Conservation (phyloP, 768 basidiomycete genomes). For the Pseudohyphozyma bogoriensis region DNA sequence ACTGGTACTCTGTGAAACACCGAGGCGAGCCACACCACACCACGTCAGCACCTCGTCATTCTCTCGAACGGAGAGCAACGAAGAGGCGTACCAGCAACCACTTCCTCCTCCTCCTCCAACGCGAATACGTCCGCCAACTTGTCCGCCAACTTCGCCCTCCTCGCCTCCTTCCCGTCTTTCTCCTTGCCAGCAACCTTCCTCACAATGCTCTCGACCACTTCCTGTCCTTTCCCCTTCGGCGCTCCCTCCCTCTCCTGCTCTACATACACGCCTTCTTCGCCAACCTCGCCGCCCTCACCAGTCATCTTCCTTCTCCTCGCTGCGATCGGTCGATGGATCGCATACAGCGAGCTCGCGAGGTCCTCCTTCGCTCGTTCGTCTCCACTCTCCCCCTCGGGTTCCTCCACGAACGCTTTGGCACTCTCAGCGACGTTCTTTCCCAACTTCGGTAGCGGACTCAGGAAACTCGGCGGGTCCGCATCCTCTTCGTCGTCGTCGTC, state of each 20-base stretch:
- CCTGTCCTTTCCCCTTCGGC: background rate
- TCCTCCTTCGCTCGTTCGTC: constrained; percentile 3
- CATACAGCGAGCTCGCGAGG: constrained; percentile 8
- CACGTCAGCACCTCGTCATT: too few species aligned
- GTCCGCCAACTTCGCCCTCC: constrained; percentile 54
- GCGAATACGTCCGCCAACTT: constrained; percentile 85
- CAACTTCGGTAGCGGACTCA: too few species aligned
- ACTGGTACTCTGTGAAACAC: constrained; percentile 13
- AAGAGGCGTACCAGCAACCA: constrained; percentile 55
- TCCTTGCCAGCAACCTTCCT: too few species aligned
- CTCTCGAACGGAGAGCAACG: background rate
- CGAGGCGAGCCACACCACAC: background rate
- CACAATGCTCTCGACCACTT: background rate
- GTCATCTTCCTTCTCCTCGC: constrained; percentile 1
- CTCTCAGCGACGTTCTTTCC: too few species aligned
- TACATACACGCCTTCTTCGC: background rate
- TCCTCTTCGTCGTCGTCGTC: too few species aligned
- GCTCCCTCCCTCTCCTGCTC: background rate
- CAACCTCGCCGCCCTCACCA: constrained; percentile 4
- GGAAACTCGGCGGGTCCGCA: too few species aligned
- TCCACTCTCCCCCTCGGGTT: too few species aligned
- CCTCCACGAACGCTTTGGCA: too few species aligned
- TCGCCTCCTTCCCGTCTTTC: too few species aligned
- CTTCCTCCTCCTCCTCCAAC: constrained; percentile 67
- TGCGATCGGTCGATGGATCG: constrained; percentile 22